Evolutionary conservation across 768 basidiomycete species (phyloP), one percentile per base, ranked within the genome.

Genomic region (Gautieria morchelliformis): DNA sequence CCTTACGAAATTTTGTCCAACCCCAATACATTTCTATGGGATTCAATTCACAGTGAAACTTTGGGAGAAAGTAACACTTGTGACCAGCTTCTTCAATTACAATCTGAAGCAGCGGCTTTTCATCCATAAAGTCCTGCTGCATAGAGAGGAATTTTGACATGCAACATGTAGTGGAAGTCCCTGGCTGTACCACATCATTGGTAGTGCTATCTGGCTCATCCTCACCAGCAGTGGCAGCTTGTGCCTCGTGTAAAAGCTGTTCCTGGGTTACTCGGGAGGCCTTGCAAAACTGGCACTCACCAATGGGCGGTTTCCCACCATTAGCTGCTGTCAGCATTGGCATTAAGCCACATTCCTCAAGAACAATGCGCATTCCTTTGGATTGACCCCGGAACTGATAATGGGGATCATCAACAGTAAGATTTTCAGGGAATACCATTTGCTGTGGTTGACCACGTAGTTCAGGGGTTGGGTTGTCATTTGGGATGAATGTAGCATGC

Each of bases 401-500:
- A 47, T 47, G 9, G 39, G 39, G 39, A 40, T 47, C 45, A n/a
- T 47, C 20, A n/a, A 9, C 20, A 19, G 65, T 64, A n/a, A 59
- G 0, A 1, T 75, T 69, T 52, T 66, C 46, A 1, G 52, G 40
- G 0, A 65, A 48, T 10, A 64, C 71, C 75, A 78, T 76, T 51
- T 64, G 65, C 56, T 76, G 74, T 1, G 58, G 1, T 17, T 65
- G 59, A 3, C 73, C 72, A 6, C 62, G 64, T 39, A 54, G 52
- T 30, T 62, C 53, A 5, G 59, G 22, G 19, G 41, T 7, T 6
- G 74, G 45, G 73, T 76, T 74, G 6, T 67, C 60, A 15, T 56
- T 11, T 3, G 75, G 74, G 63, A 77, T 76, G 15, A 73, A 58
- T 0, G 72, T 76, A 58, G 73, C 66, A 1, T 60, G 48, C 53